Base-by-base conservation (phyloP, 352 stramenopile genomes). In the Pythium grandisporangium region DNA sequence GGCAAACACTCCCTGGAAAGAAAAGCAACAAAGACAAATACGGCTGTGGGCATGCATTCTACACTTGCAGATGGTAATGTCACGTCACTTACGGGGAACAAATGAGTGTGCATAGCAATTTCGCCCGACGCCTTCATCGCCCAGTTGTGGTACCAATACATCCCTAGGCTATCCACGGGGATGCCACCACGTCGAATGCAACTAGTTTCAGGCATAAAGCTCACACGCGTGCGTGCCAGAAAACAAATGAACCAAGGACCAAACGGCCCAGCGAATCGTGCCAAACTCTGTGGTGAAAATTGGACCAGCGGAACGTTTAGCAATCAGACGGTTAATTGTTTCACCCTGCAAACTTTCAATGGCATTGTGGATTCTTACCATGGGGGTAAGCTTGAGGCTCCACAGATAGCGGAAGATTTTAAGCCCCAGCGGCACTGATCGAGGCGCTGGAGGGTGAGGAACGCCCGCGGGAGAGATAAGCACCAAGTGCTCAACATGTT, bases 71-170 rank as follows among this genome's bases (percentile, higher is more conserved):
- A 5, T 10, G 42, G 5, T 14, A 45, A 38, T 1, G 27, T 32
- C 22, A 16, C 8, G 42, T 47, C 3, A 24, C 53, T 20, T 60
- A 71, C 64, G 30, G 74, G 74, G 6, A 70, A 39, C 23, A 88
- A 36, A 22, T 88, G 74, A 13, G 70, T 82, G 37, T 78, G 61
- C 67, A 87, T 87, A 5, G 61, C 66, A 30, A 82, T 58, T 44
- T 85, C 74, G 6, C 71, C 65, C 7, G 74, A 88, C 22, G 58
- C 63, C 22, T 80, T 70, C 14, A 83, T 45, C 0, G 66, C 71
- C 74, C 74, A 88, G 42, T 85, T 88, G 55, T 88, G 73, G 62
- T 84, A 85, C 66, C 66, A 83, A 51, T 85, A 85, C 20, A 68
- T 46, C 1, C 62, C 66, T 6, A 84, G 30, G 3, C 34, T 36